Evolutionary conservation across 345 rosid genomes (phyloP).

Genomic region (Gossypium rotundifolium): DNA sequence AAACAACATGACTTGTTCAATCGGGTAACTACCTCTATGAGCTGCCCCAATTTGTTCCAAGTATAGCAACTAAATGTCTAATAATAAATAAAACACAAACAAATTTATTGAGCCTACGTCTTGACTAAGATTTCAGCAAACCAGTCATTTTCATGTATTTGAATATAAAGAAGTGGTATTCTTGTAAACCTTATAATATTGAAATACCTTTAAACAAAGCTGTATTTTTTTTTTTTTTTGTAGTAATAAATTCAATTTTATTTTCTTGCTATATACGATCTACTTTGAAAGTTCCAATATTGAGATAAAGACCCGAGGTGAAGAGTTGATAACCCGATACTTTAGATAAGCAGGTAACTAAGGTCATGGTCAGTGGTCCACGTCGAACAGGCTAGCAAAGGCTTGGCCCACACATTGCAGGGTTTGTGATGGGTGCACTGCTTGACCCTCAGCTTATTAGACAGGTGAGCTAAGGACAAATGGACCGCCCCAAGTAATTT

Average conservation of each 20-base stretch:
- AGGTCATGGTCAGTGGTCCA: background rate
- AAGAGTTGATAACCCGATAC: background rate
- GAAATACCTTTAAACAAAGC: background rate
- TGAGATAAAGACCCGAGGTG: background rate
- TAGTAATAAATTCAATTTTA: background rate
- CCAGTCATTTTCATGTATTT: background rate
- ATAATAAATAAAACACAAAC: background rate
- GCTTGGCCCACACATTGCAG: background rate
- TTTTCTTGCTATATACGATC: background rate
- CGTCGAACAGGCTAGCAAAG: background rate
- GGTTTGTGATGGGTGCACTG: background rate
- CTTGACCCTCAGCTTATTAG: background rate
- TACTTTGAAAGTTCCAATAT: background rate
- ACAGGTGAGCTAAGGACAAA: background rate
- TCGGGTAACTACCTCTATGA: background rate
- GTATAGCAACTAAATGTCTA: background rate
- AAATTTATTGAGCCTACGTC: background rate
- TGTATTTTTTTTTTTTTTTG: background rate
- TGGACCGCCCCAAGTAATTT: constrained; percentile 9
- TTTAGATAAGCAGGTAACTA: background rate
- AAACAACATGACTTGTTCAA: background rate
- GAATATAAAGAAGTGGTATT: background rate
- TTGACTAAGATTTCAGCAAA: background rate
- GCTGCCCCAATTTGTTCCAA: background rate
- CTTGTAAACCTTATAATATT: background rate